Evolutionary conservation across 768 basidiomycete genomes (phyloP).

Genomic region (Floccularia luteovirens): DNA sequence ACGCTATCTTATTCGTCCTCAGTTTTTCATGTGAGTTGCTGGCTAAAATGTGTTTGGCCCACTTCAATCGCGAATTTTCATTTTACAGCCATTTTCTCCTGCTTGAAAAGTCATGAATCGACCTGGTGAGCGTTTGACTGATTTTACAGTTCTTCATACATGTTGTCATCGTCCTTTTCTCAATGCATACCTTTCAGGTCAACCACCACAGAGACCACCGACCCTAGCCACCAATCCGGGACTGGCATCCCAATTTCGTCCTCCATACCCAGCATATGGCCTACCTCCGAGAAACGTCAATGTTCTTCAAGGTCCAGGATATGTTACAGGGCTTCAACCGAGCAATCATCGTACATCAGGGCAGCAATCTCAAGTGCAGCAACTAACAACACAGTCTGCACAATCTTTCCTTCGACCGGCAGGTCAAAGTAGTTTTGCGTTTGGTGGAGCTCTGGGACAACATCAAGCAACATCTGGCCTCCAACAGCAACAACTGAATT

Average conservation of each 20-base stretch:
- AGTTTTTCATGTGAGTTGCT: not conserved
- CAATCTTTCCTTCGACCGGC: constrained; percentile 60
- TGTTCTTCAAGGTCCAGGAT: constrained; percentile 38
- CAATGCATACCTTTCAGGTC: constrained; percentile 39
- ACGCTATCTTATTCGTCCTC: constrained; percentile 2
- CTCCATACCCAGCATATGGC: constrained; percentile 43
- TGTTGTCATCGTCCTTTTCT: constrained; percentile 12
- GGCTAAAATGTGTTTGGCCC: constrained; percentile 12
- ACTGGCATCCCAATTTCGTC: constrained; percentile 59
- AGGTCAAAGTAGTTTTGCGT: constrained; percentile 57
- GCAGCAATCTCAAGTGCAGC: constrained; percentile 46
- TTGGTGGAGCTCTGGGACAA: constrained; percentile 50
- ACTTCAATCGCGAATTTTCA: constrained; percentile 5
- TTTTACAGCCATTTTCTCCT: constrained; percentile 20
- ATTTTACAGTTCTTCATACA: constrained; percentile 8
- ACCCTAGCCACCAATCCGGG: constrained; percentile 60
- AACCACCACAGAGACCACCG: constrained; percentile 78
- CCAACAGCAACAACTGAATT: constrained; percentile 30
- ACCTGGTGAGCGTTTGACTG: constrained; percentile 35
- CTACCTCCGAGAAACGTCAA: constrained; percentile 56
- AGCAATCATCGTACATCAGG: constrained; percentile 53
- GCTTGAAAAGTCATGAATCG: constrained; percentile 46
- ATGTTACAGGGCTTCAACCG: constrained; percentile 49
- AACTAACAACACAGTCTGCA: constrained; percentile 47
- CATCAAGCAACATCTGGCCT: constrained; percentile 34